These are phyloP conservation scores for Solanum pinnatisectum DNA, from an alignment of 257 asterid genomes.

Conservation along the genomic window DNA sequence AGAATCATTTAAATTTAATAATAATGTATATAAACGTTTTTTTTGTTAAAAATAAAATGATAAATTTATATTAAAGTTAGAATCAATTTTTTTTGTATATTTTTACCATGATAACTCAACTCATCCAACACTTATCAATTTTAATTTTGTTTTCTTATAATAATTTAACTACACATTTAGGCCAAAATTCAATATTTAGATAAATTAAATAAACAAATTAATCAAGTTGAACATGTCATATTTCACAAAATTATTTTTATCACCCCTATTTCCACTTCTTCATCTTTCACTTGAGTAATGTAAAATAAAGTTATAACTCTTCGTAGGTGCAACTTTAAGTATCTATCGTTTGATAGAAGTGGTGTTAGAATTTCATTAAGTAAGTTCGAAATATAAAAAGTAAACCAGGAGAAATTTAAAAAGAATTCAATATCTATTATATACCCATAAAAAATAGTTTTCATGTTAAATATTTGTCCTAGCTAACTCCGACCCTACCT, in stretches of 20 bases:
- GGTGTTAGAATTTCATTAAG: too few species aligned
- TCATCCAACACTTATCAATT: too few species aligned
- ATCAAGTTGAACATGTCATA: neutral
- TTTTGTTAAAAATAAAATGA: neutral
- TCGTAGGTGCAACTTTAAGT: neutral
- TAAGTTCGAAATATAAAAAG: too few species aligned
- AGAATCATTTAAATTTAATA: neutral
- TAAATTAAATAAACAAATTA: too few species aligned
- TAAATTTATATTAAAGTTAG: too few species aligned
- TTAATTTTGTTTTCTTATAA: too few species aligned
- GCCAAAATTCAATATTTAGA: neutral
- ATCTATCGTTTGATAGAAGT: neutral
- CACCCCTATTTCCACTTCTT: neutral
- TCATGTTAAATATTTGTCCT: too few species aligned
- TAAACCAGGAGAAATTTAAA: rapidly evolving
- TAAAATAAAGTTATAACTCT: neutral
- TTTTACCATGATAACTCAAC: too few species aligned
- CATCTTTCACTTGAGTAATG: neutral
- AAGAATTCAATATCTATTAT: rapidly evolving
- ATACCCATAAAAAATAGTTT: too few species aligned
- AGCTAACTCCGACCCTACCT: neutral
- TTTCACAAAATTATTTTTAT: too few species aligned
- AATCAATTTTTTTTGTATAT: too few species aligned
- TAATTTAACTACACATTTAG: too few species aligned
- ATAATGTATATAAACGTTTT: neutral